Conservation (phyloP, 257 asterid species). For the Hygrophila difformis region DNA sequence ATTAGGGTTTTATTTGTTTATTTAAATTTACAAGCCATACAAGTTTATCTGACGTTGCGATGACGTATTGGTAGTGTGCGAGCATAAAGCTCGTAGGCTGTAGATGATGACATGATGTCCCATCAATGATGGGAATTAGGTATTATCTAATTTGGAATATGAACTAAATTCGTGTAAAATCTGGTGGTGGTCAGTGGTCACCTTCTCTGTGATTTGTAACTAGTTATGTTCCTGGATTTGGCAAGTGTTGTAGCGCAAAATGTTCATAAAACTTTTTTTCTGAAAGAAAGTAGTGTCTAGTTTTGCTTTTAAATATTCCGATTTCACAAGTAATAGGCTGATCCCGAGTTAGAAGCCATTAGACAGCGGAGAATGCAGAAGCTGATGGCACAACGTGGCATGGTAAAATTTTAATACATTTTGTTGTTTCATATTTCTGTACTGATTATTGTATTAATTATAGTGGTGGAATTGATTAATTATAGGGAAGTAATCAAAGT, state of each 20-base stretch:
- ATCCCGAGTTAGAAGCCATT: constrained; percentile 95
- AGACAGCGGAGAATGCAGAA: constrained; percentile 98
- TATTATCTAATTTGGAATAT: background rate
- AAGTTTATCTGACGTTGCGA: no score
- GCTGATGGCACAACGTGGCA: constrained; percentile 85
- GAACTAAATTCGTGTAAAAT: no score
- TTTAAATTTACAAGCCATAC: no score
- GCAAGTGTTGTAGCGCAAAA: no score
- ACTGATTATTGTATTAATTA: constrained; percentile 5
- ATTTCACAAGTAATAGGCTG: constrained; percentile 46
- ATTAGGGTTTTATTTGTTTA: no score
- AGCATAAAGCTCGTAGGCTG: background rate
- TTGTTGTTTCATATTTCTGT: background rate
- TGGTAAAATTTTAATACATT: constrained; percentile 19
- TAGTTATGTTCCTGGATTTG: background rate
- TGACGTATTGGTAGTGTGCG: no score
- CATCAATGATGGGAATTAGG: background rate
- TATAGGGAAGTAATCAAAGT: constrained; percentile 57
- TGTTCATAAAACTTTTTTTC: no score
- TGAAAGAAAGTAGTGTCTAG: no score
- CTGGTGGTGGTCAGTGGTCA: no score
- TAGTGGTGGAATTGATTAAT: constrained; percentile 2
- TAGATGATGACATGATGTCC: background rate
- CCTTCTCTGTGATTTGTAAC: background rate
- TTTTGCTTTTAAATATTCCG: no score